Conservation (phyloP, 495 filamentous ascomycete species). For the Aspergillus bridgeri region DNA sequence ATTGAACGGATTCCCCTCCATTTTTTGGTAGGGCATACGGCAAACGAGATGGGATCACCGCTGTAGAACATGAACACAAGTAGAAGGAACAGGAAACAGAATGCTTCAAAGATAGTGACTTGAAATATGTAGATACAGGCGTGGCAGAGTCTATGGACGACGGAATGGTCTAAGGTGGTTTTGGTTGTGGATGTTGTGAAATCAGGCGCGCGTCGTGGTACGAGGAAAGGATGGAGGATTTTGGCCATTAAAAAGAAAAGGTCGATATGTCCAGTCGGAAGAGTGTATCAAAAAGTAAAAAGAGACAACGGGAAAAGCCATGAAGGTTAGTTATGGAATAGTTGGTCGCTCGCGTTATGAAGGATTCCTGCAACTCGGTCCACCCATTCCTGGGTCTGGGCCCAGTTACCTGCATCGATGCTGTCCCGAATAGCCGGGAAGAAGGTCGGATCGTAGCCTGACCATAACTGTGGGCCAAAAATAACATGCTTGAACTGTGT, state of each 20-base stretch:
- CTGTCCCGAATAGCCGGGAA: conserved; percentile 88
- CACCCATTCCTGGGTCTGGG: conserved; percentile 63
- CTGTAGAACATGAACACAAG: background rate
- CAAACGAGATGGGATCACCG: background rate
- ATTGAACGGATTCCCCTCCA: background rate
- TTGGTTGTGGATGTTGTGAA: background rate
- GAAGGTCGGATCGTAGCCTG: conserved; percentile 66
- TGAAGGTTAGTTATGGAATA: conserved; percentile 40
- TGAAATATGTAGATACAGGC: background rate
- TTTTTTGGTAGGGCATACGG: background rate
- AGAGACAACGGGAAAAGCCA: conserved; percentile 4
- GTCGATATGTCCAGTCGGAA: background rate
- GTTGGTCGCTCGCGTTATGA: conserved; percentile 58
- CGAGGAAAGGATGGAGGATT: background rate
- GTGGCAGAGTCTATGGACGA: background rate
- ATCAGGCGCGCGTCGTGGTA: background rate
- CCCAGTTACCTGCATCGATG: conserved; percentile 68
- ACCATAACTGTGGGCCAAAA: conserved; percentile 79
- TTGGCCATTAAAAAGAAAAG: background rate
- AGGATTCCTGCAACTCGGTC: conserved; percentile 69
- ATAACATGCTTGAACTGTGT: conserved; percentile 94
- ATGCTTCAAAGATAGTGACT: background rate
- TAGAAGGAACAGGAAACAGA: background rate
- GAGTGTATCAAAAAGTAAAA: conserved; percentile 3
- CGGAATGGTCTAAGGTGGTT: background rate